These are phyloP conservation scores for Elongisporangium prolatum DNA, from an alignment of 352 stramenopile genomes.

Conservation along the genomic window DNA sequence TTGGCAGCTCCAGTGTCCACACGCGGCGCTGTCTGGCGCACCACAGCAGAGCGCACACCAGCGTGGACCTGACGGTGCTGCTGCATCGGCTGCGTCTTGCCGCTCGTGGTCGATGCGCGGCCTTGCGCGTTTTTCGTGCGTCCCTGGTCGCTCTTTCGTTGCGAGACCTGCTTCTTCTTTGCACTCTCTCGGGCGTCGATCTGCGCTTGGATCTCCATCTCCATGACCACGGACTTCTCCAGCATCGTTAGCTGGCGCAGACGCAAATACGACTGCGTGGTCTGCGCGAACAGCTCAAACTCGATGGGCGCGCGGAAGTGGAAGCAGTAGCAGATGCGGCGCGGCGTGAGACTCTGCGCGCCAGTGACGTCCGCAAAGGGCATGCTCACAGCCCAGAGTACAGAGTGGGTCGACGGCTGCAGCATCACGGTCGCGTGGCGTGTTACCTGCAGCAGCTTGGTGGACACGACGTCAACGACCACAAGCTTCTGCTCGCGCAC, in stretches of 20 bases:
- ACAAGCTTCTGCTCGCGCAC: conserved; percentile 50
- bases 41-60: background rate
- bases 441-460: conserved; percentile 48
- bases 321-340: conserved; percentile 57
- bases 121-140: background rate
- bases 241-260: conserved; percentile 44
- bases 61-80: background rate
- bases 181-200: conserved; percentile 2
- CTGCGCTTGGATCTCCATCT: conserved; percentile 46
- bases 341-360: conserved; percentile 4
- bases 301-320: conserved; percentile 53
- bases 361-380: background rate
- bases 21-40: background rate
- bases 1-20: conserved; percentile 3
- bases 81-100: conserved; percentile 1
- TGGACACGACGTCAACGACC: conserved; percentile 43
- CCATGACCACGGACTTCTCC: conserved; percentile 43
- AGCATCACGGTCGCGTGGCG: conserved; percentile 33
- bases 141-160: background rate
- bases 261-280: conserved; percentile 22
- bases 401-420: conserved; percentile 31
- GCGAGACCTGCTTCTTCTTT: conserved; percentile 11
- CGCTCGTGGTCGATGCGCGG: background rate
- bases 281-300: conserved; percentile 45
- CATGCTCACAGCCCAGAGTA: conserved; percentile 39